Evolutionary conservation across 371 early-diverging fungal species (phyloP).

Genomic region (Mortierella sp.): DNA sequence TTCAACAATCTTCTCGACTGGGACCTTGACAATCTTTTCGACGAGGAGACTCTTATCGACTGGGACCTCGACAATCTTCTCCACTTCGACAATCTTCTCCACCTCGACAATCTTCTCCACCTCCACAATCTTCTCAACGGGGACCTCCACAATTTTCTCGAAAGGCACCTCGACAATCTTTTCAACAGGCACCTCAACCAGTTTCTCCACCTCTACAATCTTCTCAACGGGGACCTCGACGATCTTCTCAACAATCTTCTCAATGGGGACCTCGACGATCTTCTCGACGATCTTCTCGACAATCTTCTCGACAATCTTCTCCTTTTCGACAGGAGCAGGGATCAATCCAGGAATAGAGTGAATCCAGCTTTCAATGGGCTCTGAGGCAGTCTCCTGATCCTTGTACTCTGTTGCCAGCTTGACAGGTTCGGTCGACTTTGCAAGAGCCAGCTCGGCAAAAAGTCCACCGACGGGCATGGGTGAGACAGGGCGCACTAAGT

Average conservation of each 20-base stretch:
- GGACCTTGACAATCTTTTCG: background rate
- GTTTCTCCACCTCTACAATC: background rate
- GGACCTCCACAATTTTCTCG: background rate
- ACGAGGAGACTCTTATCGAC: background rate
- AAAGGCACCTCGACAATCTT: background rate
- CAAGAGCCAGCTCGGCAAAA: conserved; percentile 37
- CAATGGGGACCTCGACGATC: conserved; percentile 1
- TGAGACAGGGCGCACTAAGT: background rate
- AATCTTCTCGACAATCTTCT: conserved; percentile 7
- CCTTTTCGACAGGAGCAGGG: background rate
- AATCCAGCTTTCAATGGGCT: conserved; percentile 33
- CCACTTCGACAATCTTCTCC: background rate
- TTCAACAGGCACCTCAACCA: background rate
- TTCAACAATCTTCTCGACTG: background rate
- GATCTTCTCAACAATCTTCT: conserved; percentile 6
- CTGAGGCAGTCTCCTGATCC: conserved; percentile 28
- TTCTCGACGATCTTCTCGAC: conserved; percentile 9
- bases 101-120: background rate
- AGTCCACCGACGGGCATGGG: conserved; percentile 15
- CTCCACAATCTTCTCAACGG: background rate
- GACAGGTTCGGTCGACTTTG: conserved; percentile 6
- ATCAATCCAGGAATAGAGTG: conserved; percentile 17
- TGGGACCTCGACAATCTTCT: background rate
- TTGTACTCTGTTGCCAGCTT: conserved; percentile 14
- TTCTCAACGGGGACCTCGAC: conserved; percentile 6